phyloP scores from a whole-genome alignment of 225 moss, liverwort and hornwort species.

The Marchantia polymorpha region DNA sequence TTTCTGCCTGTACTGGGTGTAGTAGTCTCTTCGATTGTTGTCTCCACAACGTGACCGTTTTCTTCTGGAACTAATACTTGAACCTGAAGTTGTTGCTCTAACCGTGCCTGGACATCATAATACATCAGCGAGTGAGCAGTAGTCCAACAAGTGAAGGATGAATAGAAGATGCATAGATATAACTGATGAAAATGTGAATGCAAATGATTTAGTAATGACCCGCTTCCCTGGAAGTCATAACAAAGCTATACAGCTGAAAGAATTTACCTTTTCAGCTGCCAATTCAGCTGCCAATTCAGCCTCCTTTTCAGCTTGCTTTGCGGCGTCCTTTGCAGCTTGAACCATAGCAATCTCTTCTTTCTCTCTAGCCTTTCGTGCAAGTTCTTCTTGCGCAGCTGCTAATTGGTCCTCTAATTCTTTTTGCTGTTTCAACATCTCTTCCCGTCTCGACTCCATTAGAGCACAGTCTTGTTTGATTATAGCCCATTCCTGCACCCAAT shows the following conservation, averaged over 20 bases:
- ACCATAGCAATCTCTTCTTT: constrained; percentile 25
- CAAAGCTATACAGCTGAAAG: not conserved
- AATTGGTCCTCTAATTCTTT: constrained; percentile 32
- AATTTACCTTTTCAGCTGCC: constrained; percentile 6
- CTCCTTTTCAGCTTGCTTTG: not conserved
- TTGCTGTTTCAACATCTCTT: constrained; percentile 38
- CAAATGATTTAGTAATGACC: not conserved
- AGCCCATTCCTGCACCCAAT: constrained; percentile 13
- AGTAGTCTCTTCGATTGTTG: constrained; percentile 11
- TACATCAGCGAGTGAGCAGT: not conserved
- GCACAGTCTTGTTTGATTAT: constrained; percentile 36
- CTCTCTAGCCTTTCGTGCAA: constrained; percentile 32
- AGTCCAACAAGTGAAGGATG: not conserved
- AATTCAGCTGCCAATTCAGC: not conserved
- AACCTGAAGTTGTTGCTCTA: constrained; percentile 11
- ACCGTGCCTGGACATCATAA: constrained; percentile 12
- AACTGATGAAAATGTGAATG: not conserved
- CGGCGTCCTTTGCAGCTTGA: constrained; percentile 6
- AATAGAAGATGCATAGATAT: not conserved
- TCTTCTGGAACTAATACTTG: not conserved
- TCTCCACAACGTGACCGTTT: constrained; percentile 33
- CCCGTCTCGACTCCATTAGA: constrained; percentile 32
- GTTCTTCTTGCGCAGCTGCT: constrained; percentile 37
- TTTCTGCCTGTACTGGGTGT: not conserved
- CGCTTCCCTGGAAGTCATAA: not conserved